Base-by-base conservation (phyloP, 306 rosid genomes). In the Lathyrus aphaca region DNA sequence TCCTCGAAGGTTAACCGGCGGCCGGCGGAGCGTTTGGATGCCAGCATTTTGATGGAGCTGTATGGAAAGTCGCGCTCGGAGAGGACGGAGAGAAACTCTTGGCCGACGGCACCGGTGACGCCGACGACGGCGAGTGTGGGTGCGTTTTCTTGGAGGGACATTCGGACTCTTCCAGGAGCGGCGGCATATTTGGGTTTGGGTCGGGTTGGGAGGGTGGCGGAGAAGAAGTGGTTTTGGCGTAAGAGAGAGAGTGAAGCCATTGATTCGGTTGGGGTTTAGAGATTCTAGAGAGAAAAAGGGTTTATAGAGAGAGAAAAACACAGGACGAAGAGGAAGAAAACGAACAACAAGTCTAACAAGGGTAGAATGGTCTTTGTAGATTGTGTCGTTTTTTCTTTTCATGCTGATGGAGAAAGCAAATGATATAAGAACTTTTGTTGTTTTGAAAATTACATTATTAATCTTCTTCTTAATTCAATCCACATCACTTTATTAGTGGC, bases 71-170 rank as follows among this genome's bases (percentile, higher is more conserved):
- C 89, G 4, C 99, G 97, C 82, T 89, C 96, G 46, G 92, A 82
- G 66, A 95, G 89, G 56, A 95, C 97, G 8, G 97, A 91, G 77
- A 95, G 97, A 55, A 95, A 88, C 75, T 95, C 99, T 58, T 95
- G 94, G 40, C 99, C 99, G 37, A 94, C 99, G 67, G 99, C 99
- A 55, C 99, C 99, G 51, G 99, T 91, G 66, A 91, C 99, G 3
- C 99, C 99, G 0, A 91, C 97, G 14, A 94, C 87, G 58, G 99
- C 97, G 35, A 94, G 29, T 3, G 99, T 84, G 1, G 99, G 99
- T 0, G 74, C 99, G 69, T 30, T 73, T 29, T 94, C 95, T 10
- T 68, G 88, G 59, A 91, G 87, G 1, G 95, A 80, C 97, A 94
- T 91, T 10, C 86, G 88, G 74, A 94, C 79, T 29, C 68, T 64